Evolutionary conservation across 2,329 filamentous ascomycete genomes (phyloP), one percentile per base, ranked within the genome.

Genomic region (Fusarium udum): DNA sequence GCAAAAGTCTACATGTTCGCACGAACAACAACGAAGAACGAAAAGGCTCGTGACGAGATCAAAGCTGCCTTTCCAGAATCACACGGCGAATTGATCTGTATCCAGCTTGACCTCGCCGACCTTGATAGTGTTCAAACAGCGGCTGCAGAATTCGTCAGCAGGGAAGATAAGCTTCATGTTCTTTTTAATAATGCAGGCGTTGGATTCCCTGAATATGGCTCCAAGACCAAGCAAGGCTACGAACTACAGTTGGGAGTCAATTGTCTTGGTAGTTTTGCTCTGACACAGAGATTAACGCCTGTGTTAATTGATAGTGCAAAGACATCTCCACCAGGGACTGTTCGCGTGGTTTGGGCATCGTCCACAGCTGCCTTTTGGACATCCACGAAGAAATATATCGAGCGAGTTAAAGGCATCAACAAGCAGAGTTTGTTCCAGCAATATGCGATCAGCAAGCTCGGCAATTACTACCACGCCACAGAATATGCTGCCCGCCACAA

Each of bases 1-100:
- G 88, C 82, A 42, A 89, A 82, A 10, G 85, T 90, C 37, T 90
- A 89, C 77, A 78, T 89, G 48, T 86, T 86, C 15, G 84, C 84
- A 1, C 85, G 88, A 26, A 84, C 82, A 1, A 73, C 81, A 24
- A 73, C 80, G 7, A 87, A 86, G 71, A 84, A 82, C 18, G 74
- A 79, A 7, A 62, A 75, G 0, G 85, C 86, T 16, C 86, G 89
- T 22, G 76, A 80, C 9, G 69, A 77, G 32, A 86, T 89, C 68
- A 80, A 83, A 49, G 61, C 78, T 13, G 67, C 77, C 0, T 43
- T 60, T 2, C 81, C 84, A 3, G 73, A 74, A 20, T 84, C 78
- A 4, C 77, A 73, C 2, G 85, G 85, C n/a, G 76, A 78, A 14
- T 61, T 87, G 9, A 77, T 78, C 22, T 85, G 83, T 57, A 71